Evolutionary conservation across 176 grass and related monocot genomes (phyloP).

Genomic region (Themeda triandra): DNA sequence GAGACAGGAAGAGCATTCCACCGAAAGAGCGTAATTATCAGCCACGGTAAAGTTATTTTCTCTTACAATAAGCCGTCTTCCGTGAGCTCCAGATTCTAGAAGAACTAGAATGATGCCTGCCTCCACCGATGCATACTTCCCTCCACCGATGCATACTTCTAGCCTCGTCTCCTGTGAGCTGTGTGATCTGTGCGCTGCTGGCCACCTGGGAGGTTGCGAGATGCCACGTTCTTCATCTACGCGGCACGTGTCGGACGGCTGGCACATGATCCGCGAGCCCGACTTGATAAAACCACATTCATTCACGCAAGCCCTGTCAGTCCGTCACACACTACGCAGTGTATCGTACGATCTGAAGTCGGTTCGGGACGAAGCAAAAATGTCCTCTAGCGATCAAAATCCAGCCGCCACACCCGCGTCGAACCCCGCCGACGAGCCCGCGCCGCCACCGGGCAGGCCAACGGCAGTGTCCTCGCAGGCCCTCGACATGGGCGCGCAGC

Average conservation of each 20-base stretch:
- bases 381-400: conserved; percentile 66
- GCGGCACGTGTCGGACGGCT: conserved; percentile 26
- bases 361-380: background rate
- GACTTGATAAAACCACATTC: background rate
- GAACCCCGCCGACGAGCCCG: background rate
- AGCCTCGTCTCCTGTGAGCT: background rate
- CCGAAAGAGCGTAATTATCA: too few species aligned
- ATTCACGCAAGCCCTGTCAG: background rate
- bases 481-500: conserved; percentile 50
- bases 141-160: background rate
- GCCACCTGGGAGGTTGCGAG: too few species aligned
- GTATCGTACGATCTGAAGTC: background rate
- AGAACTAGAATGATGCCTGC: too few species aligned
- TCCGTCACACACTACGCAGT: background rate
- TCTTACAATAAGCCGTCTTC: too few species aligned
- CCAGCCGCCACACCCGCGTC: background rate
- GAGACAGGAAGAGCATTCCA: too few species aligned
- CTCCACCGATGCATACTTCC: background rate
- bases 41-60: too few species aligned
- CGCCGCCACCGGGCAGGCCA: conserved; percentile 37
- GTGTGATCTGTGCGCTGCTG: too few species aligned
- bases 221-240: conserved; percentile 38
- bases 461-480: conserved; percentile 36
- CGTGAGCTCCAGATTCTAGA: too few species aligned
- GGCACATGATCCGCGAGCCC: background rate